A percentile compares a stretch with the other conserved stretches of the same genome.
These are phyloP conservation scores for Rubus idaeus DNA, from an alignment of 306 rosid species.

Conservation along the genomic window DNA sequence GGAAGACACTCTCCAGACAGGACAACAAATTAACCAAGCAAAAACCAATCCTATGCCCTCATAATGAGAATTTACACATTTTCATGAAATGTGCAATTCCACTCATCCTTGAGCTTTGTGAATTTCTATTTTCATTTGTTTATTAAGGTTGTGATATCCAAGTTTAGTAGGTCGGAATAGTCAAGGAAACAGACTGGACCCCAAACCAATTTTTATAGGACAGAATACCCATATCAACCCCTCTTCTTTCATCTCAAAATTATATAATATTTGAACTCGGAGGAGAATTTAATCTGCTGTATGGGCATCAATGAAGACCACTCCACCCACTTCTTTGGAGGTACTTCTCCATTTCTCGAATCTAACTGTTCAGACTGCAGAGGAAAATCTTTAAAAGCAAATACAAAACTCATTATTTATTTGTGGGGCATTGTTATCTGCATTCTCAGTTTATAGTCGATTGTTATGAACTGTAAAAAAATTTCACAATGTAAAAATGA, in stretches of 20 bases:
- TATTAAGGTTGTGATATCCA: slow-evolving; percentile 20
- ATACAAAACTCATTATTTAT: neutral
- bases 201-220: slow-evolving; percentile 3
- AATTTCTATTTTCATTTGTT: slow-evolving; percentile 15
- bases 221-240: neutral
- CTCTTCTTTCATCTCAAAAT: neutral
- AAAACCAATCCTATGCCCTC: slow-evolving; percentile 13
- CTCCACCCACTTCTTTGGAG: slow-evolving; percentile 3
- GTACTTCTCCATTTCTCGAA: neutral
- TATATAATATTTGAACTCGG: neutral
- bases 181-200: slow-evolving; percentile 14
- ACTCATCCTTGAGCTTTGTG: slow-evolving; percentile 28
- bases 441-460: neutral
- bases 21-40: slow-evolving; percentile 2
- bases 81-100: slow-evolving; percentile 3
- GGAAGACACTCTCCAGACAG: too few relatives aligned
- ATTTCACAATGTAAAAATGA: neutral
- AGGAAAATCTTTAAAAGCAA: neutral
- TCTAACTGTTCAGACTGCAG: neutral
- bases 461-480: neutral
- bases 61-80: slow-evolving; percentile 15
- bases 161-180: slow-evolving; percentile 4
- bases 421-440: neutral
- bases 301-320: slow-evolving; percentile 5
- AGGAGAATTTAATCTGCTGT: neutral